These are phyloP conservation scores for Venturiaceae sp. DNA, from an alignment of 2,329 filamentous ascomycete species.

Conservation along the genomic window DNA sequence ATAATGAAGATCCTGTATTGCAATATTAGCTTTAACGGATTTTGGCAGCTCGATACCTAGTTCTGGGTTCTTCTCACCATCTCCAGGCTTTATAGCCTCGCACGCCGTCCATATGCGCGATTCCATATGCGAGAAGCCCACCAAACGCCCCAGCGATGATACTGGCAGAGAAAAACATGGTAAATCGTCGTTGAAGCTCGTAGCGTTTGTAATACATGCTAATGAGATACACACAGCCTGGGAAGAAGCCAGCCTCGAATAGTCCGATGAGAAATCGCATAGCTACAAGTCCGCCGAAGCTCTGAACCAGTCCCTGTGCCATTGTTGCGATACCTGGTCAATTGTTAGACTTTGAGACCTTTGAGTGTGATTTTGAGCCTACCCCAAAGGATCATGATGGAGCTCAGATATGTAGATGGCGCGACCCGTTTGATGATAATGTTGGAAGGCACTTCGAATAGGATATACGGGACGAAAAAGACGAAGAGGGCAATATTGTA, in stretches of 20 bases:
- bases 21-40: no score
- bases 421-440: constrained; percentile 28
- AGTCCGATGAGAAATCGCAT: constrained; percentile 26
- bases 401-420: constrained; percentile 27
- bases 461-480: constrained; percentile 22
- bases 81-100: constrained; percentile 21
- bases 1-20: constrained; percentile 19
- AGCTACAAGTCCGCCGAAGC: constrained; percentile 22
- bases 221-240: constrained; percentile 24
- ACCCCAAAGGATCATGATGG: constrained; percentile 29
- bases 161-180: constrained; percentile 29
- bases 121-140: constrained; percentile 30
- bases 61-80: constrained; percentile 14
- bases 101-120: constrained; percentile 21
- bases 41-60: constrained; percentile 8
- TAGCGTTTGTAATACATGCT: constrained; percentile 34
- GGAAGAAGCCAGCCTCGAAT: constrained; percentile 30
- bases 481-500: constrained; percentile 29
- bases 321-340: constrained; percentile 21
- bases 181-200: constrained; percentile 31
- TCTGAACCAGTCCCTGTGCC: constrained; percentile 24
- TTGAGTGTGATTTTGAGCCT: not conserved
- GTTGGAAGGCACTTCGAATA: constrained; percentile 22
- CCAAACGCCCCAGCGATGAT: constrained; percentile 32
- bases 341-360: not conserved